Evolutionary conservation across 208 protist genomes (phyloP), one percentile per base, ranked within the genome.

Genomic region (Leishmania braziliensis): DNA sequence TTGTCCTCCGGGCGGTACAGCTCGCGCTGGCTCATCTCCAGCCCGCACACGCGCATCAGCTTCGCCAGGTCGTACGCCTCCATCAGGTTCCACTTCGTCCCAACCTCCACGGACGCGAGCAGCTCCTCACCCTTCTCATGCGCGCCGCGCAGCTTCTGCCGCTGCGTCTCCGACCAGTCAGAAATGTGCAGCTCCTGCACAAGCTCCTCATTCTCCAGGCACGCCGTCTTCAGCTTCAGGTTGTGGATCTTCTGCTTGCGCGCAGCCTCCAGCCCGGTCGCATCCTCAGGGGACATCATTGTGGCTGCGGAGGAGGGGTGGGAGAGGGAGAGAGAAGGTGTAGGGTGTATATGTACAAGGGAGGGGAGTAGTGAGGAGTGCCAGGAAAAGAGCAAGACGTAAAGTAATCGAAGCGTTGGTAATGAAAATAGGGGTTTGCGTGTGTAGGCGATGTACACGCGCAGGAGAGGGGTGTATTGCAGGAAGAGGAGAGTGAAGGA

Each of bases 181-280:
- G 90, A 94, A 20, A 95, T 85, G 85, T 95, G 92, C 85, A 95
- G 90, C 83, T 95, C 92, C 87, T 95, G 92, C 53, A 95, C 75
- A 43, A 95, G 78, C 85, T 95, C 92, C 81, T 95, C 90, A 81
- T 96, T 96, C 85, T 93, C 89, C 54, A 94, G 84, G 77, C 90
- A 93, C 36, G 82, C 90, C 53, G 92, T 96, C 88, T 94, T 96
- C 78, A 96, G 88, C 90, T 96, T 96, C 86, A 96, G 83, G 73
- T 96, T 96, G 89, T 96, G 92, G 73, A 92, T 95, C 87, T 93
- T 93, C 90, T 93, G 93, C 90, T 95, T 94, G 87, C 93, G 92
- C 48, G 93, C 92, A 29, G 92, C 93, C 86, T 95, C 93, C 53
- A 96, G 88, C 48, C 92, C 91, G 84, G 89, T 91, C 50, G 90